These are phyloP conservation scores for Phalaenopsis aphrodite DNA, from an alignment of 106 monocot species.

Conservation along the genomic window DNA sequence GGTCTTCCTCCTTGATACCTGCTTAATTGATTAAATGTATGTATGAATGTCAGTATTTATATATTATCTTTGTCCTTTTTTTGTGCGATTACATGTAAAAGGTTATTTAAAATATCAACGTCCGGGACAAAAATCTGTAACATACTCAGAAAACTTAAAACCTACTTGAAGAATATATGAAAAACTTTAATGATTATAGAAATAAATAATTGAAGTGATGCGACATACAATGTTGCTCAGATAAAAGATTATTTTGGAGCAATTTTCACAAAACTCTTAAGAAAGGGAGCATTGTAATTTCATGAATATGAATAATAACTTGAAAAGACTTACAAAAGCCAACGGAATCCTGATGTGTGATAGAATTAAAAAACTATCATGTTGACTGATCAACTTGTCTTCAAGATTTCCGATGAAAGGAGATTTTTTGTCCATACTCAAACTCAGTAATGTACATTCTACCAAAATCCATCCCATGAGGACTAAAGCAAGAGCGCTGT, in stretches of 20 bases:
- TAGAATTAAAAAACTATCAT: conserved; percentile 47
- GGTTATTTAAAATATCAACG: neutral
- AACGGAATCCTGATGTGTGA: conserved; percentile 77
- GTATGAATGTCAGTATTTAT: neutral
- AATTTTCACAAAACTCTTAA: neutral
- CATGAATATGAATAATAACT: neutral
- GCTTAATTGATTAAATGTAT: neutral
- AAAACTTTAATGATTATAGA: neutral
- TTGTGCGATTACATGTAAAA: neutral
- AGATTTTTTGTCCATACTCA: conserved; percentile 17
- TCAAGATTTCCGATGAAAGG: conserved; percentile 18
- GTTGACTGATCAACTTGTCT: conserved; percentile 11
- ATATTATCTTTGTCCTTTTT: neutral
- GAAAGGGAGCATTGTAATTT: neutral
- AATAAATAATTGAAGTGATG: neutral
- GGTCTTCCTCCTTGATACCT: neutral
- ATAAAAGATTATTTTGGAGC: neutral
- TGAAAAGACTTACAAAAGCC: conserved; percentile 65
- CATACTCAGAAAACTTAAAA: neutral
- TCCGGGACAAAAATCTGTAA: neutral
- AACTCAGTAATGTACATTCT: conserved; percentile 46
- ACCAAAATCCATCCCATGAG: conserved; percentile 86
- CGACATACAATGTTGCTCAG: neutral
- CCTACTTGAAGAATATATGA: neutral
- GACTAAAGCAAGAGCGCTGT: conserved; percentile 71